Evolutionary conservation across 768 basidiomycete genomes (phyloP).

Genomic region (Russula olivacea): DNA sequence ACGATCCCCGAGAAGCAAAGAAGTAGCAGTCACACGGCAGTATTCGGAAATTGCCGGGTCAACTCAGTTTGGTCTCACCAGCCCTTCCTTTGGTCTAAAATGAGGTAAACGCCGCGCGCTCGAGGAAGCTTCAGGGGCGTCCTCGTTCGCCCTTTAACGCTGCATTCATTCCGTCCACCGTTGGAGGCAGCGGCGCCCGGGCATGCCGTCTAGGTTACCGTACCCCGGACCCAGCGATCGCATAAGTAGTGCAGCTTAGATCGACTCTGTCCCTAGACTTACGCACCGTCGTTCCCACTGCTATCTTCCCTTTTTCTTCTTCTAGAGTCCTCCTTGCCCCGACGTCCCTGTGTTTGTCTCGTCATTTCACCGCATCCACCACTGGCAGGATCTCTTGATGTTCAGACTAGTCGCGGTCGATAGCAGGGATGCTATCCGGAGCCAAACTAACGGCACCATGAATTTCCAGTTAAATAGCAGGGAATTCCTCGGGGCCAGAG

Average conservation of each 20-base stretch:
- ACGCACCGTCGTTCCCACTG: neutral
- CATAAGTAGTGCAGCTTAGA: neutral
- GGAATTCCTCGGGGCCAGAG: conserved; percentile 28
- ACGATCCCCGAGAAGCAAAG: no score
- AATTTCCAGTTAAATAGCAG: no score
- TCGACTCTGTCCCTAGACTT: neutral
- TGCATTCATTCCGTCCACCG: no score
- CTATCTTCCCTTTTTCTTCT: no score
- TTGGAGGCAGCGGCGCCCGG: neutral
- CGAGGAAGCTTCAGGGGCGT: no score
- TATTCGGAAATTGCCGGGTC: no score
- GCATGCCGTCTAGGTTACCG: neutral
- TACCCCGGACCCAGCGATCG: neutral
- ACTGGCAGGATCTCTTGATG: neutral
- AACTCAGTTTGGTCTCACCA: no score
- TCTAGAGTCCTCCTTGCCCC: no score
- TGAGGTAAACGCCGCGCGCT: no score
- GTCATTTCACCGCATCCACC: neutral
- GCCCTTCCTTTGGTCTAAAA: no score
- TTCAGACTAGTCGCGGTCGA: neutral
- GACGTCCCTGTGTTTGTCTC: neutral
- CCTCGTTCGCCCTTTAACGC: no score
- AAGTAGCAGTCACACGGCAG: no score
- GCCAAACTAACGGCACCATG: neutral
- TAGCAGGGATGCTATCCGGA: neutral